Base-by-base conservation (phyloP, 23 red algal species). In the Gracilaria vermiculophylla region DNA sequence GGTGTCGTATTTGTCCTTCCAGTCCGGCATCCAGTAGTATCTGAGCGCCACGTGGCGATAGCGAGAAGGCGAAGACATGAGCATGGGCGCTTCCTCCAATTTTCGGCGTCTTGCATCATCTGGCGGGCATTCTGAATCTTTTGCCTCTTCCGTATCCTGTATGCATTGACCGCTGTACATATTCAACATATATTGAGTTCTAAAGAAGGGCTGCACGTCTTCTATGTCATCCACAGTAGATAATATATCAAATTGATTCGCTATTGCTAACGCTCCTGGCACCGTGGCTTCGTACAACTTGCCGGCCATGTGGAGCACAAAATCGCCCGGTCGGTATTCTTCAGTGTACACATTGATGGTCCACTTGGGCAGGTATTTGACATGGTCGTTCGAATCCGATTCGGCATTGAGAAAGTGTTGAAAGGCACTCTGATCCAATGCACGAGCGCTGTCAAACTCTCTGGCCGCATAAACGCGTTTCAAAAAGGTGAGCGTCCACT, bases 181-280 rank as follows among this genome's bases (percentile, higher is more conserved):
- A 57, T 73, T 82, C 11, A 89, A 45, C 62, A 96, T 28, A 51
- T 91, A 96, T 60, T 75, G 78, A 3, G 77, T 88, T 54, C 75
- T 42, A 48, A 96, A 92, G 55, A 96, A 96, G 8, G 94, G 87
- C 34, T 84, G 81, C 21, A 96, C 65, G 70, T 96, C 89, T 0
- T 82, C 87, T 13, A 56, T 57, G n/a, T 96, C 80, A 13, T 62
- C 53, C 24, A 79, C 67, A 13, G 44, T 75, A 31, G 87, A 86
- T 64, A 96, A 60, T n/a, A 96, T 65, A 49, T 96, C 94, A 69
- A 96, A 96, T 37, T 96, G 94, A 77, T 88, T 62, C 31, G 87
- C 94, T 21, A 96, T 44, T 3, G 94, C 94, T 42, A 82, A 40
- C 13, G 87, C 94, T 21, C 94, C 94, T 48, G 33, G n/a, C 56